phyloP scores from a whole-genome alignment of 2,329 filamentous ascomycete species.

The Sporothrix humicola region DNA sequence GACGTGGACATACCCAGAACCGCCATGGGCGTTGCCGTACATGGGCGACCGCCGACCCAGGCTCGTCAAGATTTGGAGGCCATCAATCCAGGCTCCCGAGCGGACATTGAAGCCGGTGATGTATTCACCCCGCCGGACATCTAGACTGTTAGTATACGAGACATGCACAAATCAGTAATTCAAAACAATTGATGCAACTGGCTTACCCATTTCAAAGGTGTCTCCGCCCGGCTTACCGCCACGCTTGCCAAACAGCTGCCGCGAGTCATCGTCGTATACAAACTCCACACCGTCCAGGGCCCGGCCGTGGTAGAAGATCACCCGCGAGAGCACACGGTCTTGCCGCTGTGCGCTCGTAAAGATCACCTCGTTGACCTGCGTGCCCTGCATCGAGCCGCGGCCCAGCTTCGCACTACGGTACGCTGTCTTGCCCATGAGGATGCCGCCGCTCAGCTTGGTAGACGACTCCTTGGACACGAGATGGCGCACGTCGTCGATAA shows the following conservation, averaged over 20 bases:
- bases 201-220: slow-evolving; percentile 76
- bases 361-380: slow-evolving; percentile 72
- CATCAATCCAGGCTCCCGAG: slow-evolving; percentile 83
- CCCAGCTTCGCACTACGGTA: slow-evolving; percentile 80
- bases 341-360: slow-evolving; percentile 71
- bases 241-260: slow-evolving; percentile 83
- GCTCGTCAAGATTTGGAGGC: slow-evolving; percentile 86
- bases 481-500: slow-evolving; percentile 75
- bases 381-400: slow-evolving; percentile 71
- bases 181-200: slow-evolving; percentile 42
- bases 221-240: slow-evolving; percentile 73
- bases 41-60: slow-evolving; percentile 82
- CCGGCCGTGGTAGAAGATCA: slow-evolving; percentile 77
- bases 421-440: slow-evolving; percentile 67
- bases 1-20: slow-evolving; percentile 72
- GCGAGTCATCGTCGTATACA: slow-evolving; percentile 83
- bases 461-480: slow-evolving; percentile 74
- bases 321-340: slow-evolving; percentile 74
- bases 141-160: slow-evolving; percentile 50
- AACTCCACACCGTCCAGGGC: slow-evolving; percentile 90
- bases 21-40: slow-evolving; percentile 81
- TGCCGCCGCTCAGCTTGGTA: slow-evolving; percentile 73
- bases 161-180: too few relatives aligned
- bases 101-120: slow-evolving; percentile 85
- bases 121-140: slow-evolving; percentile 83